Evolutionary conservation across 352 stramenopile species (phyloP).

Genomic region (Phytophthora colocasiae): DNA sequence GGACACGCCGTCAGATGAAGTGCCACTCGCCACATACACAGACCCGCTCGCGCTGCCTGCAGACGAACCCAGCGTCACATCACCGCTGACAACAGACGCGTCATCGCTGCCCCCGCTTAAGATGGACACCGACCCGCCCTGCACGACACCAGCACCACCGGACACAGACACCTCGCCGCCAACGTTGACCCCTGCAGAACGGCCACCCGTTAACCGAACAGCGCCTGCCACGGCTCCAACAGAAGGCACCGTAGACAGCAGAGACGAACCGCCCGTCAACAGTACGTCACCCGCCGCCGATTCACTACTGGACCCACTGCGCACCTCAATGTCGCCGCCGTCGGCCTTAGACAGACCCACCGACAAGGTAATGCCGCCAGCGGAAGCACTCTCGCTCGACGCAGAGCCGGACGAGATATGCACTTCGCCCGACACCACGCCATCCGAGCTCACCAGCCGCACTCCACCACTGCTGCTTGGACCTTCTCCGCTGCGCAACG

Average conservation of each 20-base stretch:
- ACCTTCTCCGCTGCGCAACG: slow-evolving; percentile 26
- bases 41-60: background rate
- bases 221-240: slow-evolving; percentile 9
- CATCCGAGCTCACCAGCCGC: slow-evolving; percentile 17
- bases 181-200: slow-evolving; percentile 16
- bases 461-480: slow-evolving; percentile 15
- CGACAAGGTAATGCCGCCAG: slow-evolving; percentile 13
- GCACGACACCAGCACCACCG: background rate
- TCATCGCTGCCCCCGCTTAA: background rate
- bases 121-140: slow-evolving; percentile 10
- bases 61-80: background rate
- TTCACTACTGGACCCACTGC: slow-evolving; percentile 7
- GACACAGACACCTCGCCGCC: slow-evolving; percentile 12
- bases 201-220: slow-evolving; percentile 15
- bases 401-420: slow-evolving; percentile 21
- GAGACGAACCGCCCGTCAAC: slow-evolving; percentile 21
- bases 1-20: background rate
- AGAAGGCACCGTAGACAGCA: slow-evolving; percentile 6
- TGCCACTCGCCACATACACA: slow-evolving; percentile 7
- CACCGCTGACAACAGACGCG: background rate
- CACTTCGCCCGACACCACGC: slow-evolving; percentile 15
- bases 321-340: slow-evolving; percentile 19
- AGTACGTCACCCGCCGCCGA: slow-evolving; percentile 17
- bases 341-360: slow-evolving; percentile 16
- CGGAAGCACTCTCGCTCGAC: slow-evolving; percentile 4